phyloP scores from a whole-genome alignment of 2,329 filamentous ascomycete genomes.

The Aspergillus chevalieri region DNA sequence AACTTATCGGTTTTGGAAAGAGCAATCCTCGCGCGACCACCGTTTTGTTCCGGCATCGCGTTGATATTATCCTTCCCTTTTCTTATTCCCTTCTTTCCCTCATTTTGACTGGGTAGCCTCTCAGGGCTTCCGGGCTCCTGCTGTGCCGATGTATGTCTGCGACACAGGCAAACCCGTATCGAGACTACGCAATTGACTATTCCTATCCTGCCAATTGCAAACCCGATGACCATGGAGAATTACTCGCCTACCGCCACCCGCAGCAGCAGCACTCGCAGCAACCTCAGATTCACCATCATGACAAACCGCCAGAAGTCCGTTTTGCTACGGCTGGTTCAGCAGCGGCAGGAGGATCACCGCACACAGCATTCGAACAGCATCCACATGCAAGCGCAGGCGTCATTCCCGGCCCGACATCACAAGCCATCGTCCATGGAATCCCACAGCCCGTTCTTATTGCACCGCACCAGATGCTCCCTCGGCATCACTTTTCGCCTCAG shows the following conservation, averaged over 20 bases:
- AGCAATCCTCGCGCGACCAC: background rate
- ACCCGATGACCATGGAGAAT: slow-evolving; percentile 58
- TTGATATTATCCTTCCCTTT: background rate
- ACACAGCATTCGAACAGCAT: slow-evolving; percentile 33
- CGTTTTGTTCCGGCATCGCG: background rate
- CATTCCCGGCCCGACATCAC: slow-evolving; percentile 25
- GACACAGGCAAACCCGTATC: slow-evolving; percentile 70
- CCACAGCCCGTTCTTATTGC: slow-evolving; percentile 26
- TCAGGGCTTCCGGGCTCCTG: slow-evolving; percentile 68
- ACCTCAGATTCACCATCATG: slow-evolving; percentile 30
- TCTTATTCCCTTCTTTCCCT: slow-evolving; percentile 7
- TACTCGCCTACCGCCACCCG: slow-evolving; percentile 53
- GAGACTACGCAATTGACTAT: slow-evolving; percentile 72
- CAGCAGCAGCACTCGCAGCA: slow-evolving; percentile 34
- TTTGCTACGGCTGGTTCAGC: slow-evolving; percentile 26
- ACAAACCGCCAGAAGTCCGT: slow-evolving; percentile 26
- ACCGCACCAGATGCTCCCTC: slow-evolving; percentile 28
- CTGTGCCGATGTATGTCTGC: slow-evolving; percentile 65
- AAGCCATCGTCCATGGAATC: slow-evolving; percentile 25
- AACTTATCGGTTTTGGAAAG: background rate
- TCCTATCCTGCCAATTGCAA: slow-evolving; percentile 61
- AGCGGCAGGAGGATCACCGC: slow-evolving; percentile 24
- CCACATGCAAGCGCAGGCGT: slow-evolving; percentile 34
- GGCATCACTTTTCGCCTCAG: slow-evolving; percentile 27
- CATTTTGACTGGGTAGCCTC: slow-evolving; percentile 39